Base-by-base conservation (phyloP, 768 basidiomycete species). In the Asterophora lycoperdoides region DNA sequence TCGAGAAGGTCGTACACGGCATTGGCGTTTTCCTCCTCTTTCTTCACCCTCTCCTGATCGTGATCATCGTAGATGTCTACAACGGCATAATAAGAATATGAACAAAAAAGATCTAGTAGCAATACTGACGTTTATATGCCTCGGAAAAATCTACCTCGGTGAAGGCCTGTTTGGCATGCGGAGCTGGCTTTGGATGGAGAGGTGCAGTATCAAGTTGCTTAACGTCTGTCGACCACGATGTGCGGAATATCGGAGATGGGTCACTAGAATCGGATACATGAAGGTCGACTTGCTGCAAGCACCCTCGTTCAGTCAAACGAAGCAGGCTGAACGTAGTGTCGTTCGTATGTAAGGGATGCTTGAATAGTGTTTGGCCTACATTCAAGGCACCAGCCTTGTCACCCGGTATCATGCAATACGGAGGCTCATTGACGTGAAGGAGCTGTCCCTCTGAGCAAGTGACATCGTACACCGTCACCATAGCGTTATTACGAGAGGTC, bases 391-490 rank as follows among this genome's bases (percentile, higher is more conserved):
- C 65, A 41, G 56, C 53, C 36, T 53, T 53, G 29, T 47, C 48
- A 19, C 54, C 57, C 15, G 64, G 60, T 8, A 69, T 65, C n/a
- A 84, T 58, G 43, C 64, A 63, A 51, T 74, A 77, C 1, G 84
- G 80, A 3, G 64, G 54, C 6, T 64, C 58, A 47, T 75, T 66
- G 45, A 75, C 58, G 35, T 75, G 75, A n/a, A 81, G 51, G 19
- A 78, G 69, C 15, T 59, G 55, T 19, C 70, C 72, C 13, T 64
- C 49, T 5, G 68, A 57, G 23, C 66, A 69, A 32, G 74, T 72
- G 18, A 85, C 76, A 58, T 86, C 82, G 53, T 89, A 90, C 3
- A 85, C 58, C 1, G 83, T 80, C 11, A 84, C 64, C 30, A 89
- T 59, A 13, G 68, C 67, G 53, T 83, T 86, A 47, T 68, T 75